Evolutionary conservation across 108 stramenopile genomes (phyloP).

Genomic region (Mediolabrus comicus): DNA sequence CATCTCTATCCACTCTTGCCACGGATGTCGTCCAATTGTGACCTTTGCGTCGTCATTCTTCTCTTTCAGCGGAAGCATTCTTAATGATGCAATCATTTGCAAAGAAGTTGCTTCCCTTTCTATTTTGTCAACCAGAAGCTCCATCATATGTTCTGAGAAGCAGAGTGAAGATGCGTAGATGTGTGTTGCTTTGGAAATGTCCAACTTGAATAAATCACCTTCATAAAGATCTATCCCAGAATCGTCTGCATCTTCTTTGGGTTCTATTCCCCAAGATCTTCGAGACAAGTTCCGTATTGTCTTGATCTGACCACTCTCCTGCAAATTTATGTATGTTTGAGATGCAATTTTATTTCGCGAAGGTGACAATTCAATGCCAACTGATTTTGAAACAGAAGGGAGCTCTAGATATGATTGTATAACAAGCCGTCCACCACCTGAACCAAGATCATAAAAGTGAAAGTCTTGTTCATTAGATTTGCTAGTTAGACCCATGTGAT

Average conservation of each 20-base stretch:
- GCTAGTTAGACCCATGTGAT: conserved; percentile 51
- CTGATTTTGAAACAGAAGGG: conserved; percentile 27
- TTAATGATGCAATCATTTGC: conserved; percentile 60
- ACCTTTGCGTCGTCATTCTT: not conserved
- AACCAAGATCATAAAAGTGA: conserved; percentile 68
- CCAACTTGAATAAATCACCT: conserved; percentile 60
- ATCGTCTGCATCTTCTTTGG: conserved; percentile 4
- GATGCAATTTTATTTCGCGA: conserved; percentile 53
- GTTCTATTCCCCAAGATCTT: conserved; percentile 17
- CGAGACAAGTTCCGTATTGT: conserved; percentile 21
- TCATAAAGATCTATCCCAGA: conserved; percentile 42
- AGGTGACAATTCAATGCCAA: conserved; percentile 61
- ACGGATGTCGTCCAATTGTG: conserved; percentile 31
- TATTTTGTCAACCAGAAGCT: conserved; percentile 43
- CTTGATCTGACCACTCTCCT: conserved; percentile 10
- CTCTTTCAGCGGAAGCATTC: conserved; percentile 28
- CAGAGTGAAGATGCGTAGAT: conserved; percentile 66
- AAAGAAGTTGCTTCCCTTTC: conserved; percentile 28
- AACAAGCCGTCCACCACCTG: conserved; percentile 62
- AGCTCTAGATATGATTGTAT: conserved; percentile 60
- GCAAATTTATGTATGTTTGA: conserved; percentile 22
- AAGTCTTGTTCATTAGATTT: conserved; percentile 4
- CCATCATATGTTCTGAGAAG: conserved; percentile 57
- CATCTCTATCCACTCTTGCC: conserved; percentile 60
- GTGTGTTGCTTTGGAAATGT: conserved; percentile 63